Evolutionary conservation across 2,329 filamentous ascomycete species (phyloP).

Genomic region (Waltergamsia citrina): DNA sequence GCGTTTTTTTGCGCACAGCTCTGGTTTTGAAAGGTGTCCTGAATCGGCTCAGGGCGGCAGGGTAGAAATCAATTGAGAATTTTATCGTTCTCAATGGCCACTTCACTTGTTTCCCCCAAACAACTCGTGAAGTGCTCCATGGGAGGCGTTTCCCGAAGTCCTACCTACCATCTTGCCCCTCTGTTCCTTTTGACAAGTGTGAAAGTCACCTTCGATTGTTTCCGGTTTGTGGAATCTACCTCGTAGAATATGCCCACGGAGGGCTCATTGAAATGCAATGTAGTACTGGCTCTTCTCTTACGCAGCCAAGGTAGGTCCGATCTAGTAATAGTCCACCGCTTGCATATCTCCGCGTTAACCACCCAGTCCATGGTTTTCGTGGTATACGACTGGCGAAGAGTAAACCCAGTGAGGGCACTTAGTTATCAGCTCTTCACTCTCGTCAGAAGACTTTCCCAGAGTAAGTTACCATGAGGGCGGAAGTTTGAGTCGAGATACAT

Average conservation of each 20-base stretch:
- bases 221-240: no score
- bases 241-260: no score
- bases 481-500: slow-evolving; percentile 86
- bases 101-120: slow-evolving; percentile 55
- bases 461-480: slow-evolving; percentile 53
- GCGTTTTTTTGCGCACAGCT: slow-evolving; percentile 26
- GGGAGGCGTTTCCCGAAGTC: slow-evolving; percentile 66
- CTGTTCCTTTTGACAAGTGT: no score
- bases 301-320: no score
- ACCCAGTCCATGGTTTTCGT: slow-evolving; percentile 63
- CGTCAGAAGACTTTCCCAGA: slow-evolving; percentile 73
- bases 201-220: no score
- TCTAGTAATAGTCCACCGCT: no score
- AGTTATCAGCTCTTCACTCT: slow-evolving; percentile 49
- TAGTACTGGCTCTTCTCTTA: no score
- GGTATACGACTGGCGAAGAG: slow-evolving; percentile 94
- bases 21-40: no score
- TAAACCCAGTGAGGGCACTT: slow-evolving; percentile 37
- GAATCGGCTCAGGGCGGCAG: slow-evolving; percentile 18
- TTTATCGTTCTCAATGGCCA: slow-evolving; percentile 56
- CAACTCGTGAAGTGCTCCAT: slow-evolving; percentile 62
- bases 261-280: no score
- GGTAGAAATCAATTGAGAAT: slow-evolving; percentile 26
- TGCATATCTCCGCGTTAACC: slow-evolving; percentile 84
- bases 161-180: slow-evolving; percentile 4